Conservation (phyloP, 352 stramenopile genomes). For the Globisporangium megalacanthum region DNA sequence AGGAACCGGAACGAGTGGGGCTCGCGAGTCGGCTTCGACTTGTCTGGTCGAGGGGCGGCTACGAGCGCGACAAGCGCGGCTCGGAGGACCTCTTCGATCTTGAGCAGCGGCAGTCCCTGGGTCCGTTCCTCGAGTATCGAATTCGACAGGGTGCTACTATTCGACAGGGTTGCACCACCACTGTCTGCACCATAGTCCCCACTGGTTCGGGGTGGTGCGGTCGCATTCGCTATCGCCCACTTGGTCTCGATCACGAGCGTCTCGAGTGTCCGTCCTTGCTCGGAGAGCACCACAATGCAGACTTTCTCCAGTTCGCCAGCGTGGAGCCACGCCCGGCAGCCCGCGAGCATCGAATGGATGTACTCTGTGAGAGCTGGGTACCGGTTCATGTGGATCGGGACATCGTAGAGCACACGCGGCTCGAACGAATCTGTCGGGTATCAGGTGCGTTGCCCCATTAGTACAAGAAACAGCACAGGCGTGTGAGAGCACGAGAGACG, state of each 20-base stretch:
- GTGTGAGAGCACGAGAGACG: no score
- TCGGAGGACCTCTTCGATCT: slow-evolving; percentile 65
- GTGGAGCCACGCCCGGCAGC: slow-evolving; percentile 58
- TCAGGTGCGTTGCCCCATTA: neutral
- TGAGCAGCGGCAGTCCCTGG: slow-evolving; percentile 25
- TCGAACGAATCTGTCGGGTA: slow-evolving; percentile 49
- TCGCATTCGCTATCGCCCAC: slow-evolving; percentile 20
- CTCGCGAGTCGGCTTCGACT: neutral
- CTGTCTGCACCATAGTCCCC: neutral
- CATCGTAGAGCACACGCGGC: slow-evolving; percentile 53
- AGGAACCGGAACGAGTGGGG: slow-evolving; percentile 64
- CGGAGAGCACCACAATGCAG: slow-evolving; percentile 45
- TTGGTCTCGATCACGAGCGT: slow-evolving; percentile 51
- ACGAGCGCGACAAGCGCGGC: slow-evolving; percentile 51
- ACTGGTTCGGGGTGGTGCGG: neutral
- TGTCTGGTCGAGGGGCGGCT: slow-evolving; percentile 20
- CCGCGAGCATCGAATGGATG: slow-evolving; percentile 63
- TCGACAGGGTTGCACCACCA: neutral
- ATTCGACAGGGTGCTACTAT: neutral
- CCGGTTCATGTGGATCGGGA: slow-evolving; percentile 75
- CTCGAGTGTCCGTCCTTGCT: slow-evolving; percentile 33
- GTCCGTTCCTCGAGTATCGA: neutral
- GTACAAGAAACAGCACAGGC: no score
- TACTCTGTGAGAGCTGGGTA: slow-evolving; percentile 74
- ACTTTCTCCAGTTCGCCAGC: slow-evolving; percentile 63